phyloP scores from a whole-genome alignment of 2,329 filamentous ascomycete genomes.

The Pseudogymnoascus sp. region DNA sequence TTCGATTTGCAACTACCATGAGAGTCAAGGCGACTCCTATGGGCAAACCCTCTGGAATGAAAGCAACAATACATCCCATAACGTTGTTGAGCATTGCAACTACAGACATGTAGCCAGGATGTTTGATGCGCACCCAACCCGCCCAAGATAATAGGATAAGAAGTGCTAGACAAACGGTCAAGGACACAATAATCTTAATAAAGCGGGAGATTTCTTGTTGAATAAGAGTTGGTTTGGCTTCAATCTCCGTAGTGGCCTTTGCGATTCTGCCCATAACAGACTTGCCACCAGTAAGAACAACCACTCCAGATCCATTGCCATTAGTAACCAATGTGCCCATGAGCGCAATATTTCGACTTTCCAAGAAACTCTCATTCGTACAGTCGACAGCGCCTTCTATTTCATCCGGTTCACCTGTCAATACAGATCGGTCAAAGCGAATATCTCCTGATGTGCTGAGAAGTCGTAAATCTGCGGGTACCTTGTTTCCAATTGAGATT shows the following conservation, averaged over 20 bases:
- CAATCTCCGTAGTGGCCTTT: constrained; percentile 33
- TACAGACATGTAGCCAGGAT: constrained; percentile 30
- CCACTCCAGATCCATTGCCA: constrained; percentile 82
- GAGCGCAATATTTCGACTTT: constrained; percentile 99
- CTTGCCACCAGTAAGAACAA: constrained; percentile 68
- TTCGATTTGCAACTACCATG: constrained; percentile 60
- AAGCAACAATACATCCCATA: constrained; percentile 49
- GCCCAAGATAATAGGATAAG: constrained; percentile 39
- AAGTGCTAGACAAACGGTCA: constrained; percentile 33
- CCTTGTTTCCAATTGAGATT: constrained; percentile 80
- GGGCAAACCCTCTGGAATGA: constrained; percentile 63
- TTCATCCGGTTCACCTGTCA: constrained; percentile 96
- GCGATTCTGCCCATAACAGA: constrained; percentile 66
- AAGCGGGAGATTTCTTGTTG: constrained; percentile 37
- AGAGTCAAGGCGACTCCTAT: constrained; percentile 59
- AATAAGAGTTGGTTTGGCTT: constrained; percentile 30
- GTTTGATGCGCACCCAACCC: constrained; percentile 33
- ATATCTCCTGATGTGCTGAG: constrained; percentile 78
- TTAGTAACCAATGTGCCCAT: constrained; percentile 98
- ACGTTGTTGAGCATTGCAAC: constrained; percentile 39
- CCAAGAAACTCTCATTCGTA: constrained; percentile 61
- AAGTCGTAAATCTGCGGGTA: constrained; percentile 82
- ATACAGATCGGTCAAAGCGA: constrained; percentile 96
- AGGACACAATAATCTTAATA: constrained; percentile 33
- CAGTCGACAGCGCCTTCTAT: constrained; percentile 62